Base-by-base conservation (phyloP, 352 stramenopile genomes). In the Globisporangium cystogenes region DNA sequence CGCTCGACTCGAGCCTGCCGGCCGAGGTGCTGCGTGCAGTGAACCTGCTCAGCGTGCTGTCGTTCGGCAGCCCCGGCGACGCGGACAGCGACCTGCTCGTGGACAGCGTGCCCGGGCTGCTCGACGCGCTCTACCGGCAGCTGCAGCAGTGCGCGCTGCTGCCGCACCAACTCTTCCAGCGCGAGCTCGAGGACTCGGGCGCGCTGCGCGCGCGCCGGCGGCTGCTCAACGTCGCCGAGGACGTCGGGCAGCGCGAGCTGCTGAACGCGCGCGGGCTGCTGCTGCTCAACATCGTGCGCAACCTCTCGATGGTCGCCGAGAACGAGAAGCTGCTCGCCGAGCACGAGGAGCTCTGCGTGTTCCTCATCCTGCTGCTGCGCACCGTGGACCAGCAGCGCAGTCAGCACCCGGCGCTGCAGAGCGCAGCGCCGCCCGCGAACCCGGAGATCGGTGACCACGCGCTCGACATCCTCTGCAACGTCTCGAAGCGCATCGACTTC, bases 281-380 rank as follows among this genome's bases (percentile, higher is more conserved):
- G 31, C 54, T 93, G 49, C 62, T 93, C 48, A 89, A 93, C 49
- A 84, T 93, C n/a, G 15, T 93, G 31, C 77, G 82, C 33, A 93
- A 93, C 37, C 53, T 90, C 39, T 75, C 76, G 5, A 82, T 90
- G 65, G 64, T 90, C n/a, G 48, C 64, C 4, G 82, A 73, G 21
- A 93, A 93, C 54, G 73, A 89, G 53, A 74, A 77, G 47, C 64
- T 72, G 0, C 60, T 93, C 11, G 77, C 79, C 7, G 62, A 77
- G 26, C 77, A 93, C 47, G 74, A 88, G 45, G 76, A 87, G 20
- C 48, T 88, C 21, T 79, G 70, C 15, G 61, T 86, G 37, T 86
- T 78, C 37, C 59, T 83, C 24, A 88, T 87, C 53, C 61, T 83
- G n/a, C 61, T 64, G 23, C 58, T 90, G 35, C 76, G 75, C 12